These are phyloP conservation scores for Globisporangium solare DNA, from an alignment of 352 stramenopile genomes.

Conservation along the genomic window DNA sequence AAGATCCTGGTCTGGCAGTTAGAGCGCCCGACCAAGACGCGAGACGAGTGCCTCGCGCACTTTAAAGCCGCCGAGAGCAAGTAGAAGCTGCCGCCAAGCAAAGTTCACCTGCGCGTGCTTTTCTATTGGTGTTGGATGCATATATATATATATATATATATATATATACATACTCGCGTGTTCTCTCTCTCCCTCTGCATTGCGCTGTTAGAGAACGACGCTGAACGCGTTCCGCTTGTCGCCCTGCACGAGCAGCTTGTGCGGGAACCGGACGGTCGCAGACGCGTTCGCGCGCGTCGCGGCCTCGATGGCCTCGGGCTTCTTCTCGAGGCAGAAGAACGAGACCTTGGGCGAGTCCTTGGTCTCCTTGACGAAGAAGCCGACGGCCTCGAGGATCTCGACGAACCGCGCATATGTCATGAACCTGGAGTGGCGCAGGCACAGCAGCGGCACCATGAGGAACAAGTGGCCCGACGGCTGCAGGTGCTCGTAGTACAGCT, in stretches of 20 bases:
- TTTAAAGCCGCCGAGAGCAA: conserved; percentile 13
- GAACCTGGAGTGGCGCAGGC: conserved; percentile 67
- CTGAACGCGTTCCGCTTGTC: conserved; percentile 69
- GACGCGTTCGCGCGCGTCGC: conserved; percentile 12
- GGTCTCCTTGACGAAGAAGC: conserved; percentile 59
- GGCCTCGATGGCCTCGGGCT: conserved; percentile 13
- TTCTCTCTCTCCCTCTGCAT: neutral
- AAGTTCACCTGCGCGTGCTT: neutral
- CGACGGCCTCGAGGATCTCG: conserved; percentile 62
- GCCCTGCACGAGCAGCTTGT: conserved; percentile 38
- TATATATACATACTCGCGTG: too few species aligned
- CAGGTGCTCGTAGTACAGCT: conserved; percentile 57
- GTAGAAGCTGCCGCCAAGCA: neutral
- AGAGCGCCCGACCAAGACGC: conserved; percentile 34
- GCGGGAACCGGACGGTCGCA: conserved; percentile 26
- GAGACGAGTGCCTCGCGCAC: conserved; percentile 53
- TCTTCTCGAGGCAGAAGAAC: conserved; percentile 76
- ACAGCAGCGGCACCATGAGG: conserved; percentile 74
- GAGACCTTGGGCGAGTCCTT: conserved; percentile 80
- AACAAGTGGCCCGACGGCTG: conserved; percentile 51
- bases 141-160: too few species aligned
- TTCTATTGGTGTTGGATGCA: neutral
- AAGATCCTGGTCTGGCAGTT: conserved; percentile 61
- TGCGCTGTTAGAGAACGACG: conserved; percentile 39
- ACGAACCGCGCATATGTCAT: conserved; percentile 71